phyloP scores from a whole-genome alignment of 305 asterid species.

The Fraxinus sp. region DNA sequence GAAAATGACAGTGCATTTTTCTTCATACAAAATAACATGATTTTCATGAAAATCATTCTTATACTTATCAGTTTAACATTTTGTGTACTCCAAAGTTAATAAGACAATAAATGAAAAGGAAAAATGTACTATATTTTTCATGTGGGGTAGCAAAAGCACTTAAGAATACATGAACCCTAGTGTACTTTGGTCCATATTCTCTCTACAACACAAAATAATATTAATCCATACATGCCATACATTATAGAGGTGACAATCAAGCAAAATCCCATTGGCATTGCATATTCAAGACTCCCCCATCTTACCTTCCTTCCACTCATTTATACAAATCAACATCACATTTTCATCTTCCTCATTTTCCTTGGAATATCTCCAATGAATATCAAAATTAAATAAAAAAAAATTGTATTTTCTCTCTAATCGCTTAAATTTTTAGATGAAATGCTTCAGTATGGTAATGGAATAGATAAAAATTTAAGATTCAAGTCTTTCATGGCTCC shows the following conservation, averaged over 20 bases:
- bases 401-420: background rate
- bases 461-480: too few species aligned
- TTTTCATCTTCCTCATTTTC: conserved; percentile 2
- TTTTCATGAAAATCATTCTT: too few species aligned
- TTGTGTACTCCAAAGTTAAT: too few species aligned
- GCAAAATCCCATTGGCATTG: background rate
- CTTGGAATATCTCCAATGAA: background rate
- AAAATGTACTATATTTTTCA: background rate
- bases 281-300: background rate
- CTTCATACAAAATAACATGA: too few species aligned
- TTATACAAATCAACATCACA: conserved; percentile 36
- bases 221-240: background rate
- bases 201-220: background rate
- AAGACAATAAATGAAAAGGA: too few species aligned
- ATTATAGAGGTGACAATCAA: background rate
- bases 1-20: too few species aligned
- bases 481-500: background rate
- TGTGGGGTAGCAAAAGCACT: background rate
- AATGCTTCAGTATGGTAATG: background rate
- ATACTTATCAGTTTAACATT: too few species aligned
- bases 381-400: background rate
- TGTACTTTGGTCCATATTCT: background rate
- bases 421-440: background rate
- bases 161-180: background rate
- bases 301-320: conserved; percentile 36